phyloP scores from a whole-genome alignment of 2,329 filamentous ascomycete species.

The Diplodia seriata region DNA sequence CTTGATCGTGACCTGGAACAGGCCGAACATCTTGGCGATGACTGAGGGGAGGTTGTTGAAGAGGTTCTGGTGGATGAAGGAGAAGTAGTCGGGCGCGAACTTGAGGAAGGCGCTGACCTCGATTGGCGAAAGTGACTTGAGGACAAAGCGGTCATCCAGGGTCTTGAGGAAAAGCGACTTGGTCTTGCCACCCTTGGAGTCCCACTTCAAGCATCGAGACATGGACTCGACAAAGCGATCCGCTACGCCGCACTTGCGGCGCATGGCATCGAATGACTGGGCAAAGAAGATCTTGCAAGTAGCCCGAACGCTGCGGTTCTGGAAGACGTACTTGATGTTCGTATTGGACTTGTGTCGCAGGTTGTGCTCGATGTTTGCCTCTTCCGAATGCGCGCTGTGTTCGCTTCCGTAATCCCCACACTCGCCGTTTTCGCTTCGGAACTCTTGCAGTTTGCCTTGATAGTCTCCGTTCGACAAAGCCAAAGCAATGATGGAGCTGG shows the following conservation, averaged over 20 bases:
- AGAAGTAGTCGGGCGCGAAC: constrained; percentile 96
- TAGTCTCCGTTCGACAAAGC: constrained; percentile 90
- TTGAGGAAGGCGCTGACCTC: constrained; percentile 93
- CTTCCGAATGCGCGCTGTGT: constrained; percentile 46
- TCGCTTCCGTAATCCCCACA: constrained; percentile 39
- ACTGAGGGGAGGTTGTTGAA: constrained; percentile 93
- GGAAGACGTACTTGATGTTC: constrained; percentile 95
- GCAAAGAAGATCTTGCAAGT: constrained; percentile 99
- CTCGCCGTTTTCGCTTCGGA: constrained; percentile 54
- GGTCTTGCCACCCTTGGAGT: constrained; percentile 96
- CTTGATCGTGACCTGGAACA: constrained; percentile 97
- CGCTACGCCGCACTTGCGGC: constrained; percentile 88
- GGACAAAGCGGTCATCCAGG: constrained; percentile 88
- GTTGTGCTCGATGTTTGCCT: constrained; percentile 83
- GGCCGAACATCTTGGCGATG: constrained; percentile 98
- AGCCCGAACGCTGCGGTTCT: constrained; percentile 91
- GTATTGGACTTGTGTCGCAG: constrained; percentile 84
- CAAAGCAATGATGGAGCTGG: constrained; percentile 93
- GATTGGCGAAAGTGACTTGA: constrained; percentile 88
- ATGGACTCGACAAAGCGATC: constrained; percentile 95
- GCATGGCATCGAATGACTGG: constrained; percentile 94
- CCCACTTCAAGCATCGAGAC: constrained; percentile 95
- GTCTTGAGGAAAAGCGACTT: constrained; percentile 98
- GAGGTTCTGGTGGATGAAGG: constrained; percentile 93
- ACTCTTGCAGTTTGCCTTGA: constrained; percentile 74